Percentiles rank a stretch among this genome's conserved stretches.
Evolutionary conservation across 805 yeast species (phyloP).

Genomic region (Lipomyces oligophaga): DNA sequence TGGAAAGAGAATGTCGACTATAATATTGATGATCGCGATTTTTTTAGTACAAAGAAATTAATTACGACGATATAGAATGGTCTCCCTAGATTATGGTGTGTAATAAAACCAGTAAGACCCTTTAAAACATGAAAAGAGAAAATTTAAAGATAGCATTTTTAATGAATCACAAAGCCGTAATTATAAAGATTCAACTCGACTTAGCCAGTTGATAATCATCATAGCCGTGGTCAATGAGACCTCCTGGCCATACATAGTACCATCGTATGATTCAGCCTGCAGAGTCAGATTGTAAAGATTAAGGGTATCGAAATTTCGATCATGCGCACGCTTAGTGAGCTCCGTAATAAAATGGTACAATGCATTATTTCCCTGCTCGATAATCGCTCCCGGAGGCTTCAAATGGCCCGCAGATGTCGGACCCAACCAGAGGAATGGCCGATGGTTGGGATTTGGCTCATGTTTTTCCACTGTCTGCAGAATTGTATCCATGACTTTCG

Average conservation of each 20-base stretch:
- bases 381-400: constrained; percentile 29
- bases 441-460: constrained; percentile 28
- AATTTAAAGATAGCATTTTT: neutral
- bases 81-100: too few species aligned
- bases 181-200: constrained; percentile 23
- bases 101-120: too few species aligned
- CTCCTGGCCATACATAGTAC: constrained; percentile 26
- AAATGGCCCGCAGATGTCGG: constrained; percentile 29
- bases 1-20: too few species aligned
- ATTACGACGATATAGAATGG: too few species aligned
- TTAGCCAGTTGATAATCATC: constrained; percentile 28
- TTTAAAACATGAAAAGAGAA: neutral
- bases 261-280: constrained; percentile 27
- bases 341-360: constrained; percentile 22
- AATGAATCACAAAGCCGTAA: neutral
- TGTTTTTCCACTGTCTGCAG: constrained; percentile 19
- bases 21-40: too few species aligned
- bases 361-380: constrained; percentile 29
- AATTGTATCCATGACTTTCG: constrained; percentile 27
- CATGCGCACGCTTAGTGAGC: constrained; percentile 24
- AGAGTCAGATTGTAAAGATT: constrained; percentile 24
- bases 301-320: constrained; percentile 21
- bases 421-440: constrained; percentile 28
- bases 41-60: too few species aligned
- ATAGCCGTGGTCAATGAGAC: constrained; percentile 23